A percentile compares a stretch with the other conserved stretches of the same genome.
Evolutionary conservation across 1,284 basidiomycete species (phyloP).

Genomic region (Paramarasmius palmivorus): DNA sequence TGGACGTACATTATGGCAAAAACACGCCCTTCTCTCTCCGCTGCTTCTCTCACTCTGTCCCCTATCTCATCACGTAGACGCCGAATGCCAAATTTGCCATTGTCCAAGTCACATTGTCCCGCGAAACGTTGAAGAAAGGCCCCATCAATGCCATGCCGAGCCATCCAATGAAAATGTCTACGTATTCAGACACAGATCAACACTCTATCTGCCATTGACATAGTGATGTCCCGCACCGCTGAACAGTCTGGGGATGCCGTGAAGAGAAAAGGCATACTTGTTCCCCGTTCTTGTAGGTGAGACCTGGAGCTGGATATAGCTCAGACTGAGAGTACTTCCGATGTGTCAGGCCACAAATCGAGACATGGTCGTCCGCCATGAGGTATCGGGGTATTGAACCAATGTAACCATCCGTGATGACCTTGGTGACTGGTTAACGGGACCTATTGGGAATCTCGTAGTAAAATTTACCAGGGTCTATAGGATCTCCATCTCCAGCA

Average conservation of each 20-base stretch:
- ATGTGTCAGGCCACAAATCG: conserved; percentile 76
- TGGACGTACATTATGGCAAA: conserved; percentile 74
- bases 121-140: conserved; percentile 77
- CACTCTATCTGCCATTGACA: not conserved
- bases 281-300: conserved; percentile 52
- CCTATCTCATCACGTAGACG: conserved; percentile 71
- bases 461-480: conserved; percentile 48
- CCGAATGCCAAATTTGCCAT: conserved; percentile 52
- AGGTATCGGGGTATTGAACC: conserved; percentile 66
- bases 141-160: conserved; percentile 72
- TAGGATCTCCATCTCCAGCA: conserved; percentile 61
- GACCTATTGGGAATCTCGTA: not conserved
- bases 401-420: conserved; percentile 83
- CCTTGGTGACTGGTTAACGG: conserved; percentile 28
- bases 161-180: conserved; percentile 83
- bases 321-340: conserved; percentile 68
- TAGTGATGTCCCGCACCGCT: conserved; percentile 37
- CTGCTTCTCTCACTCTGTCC: conserved; percentile 66
- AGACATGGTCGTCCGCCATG: conserved; percentile 67
- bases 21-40: conserved; percentile 73
- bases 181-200: not conserved
- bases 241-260: conserved; percentile 69
- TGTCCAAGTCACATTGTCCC: conserved; percentile 59
- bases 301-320: conserved; percentile 66
- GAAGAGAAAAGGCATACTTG: conserved; percentile 74